Base-by-base conservation (phyloP, 352 stramenopile genomes). In the Pythium rishiriense region DNA sequence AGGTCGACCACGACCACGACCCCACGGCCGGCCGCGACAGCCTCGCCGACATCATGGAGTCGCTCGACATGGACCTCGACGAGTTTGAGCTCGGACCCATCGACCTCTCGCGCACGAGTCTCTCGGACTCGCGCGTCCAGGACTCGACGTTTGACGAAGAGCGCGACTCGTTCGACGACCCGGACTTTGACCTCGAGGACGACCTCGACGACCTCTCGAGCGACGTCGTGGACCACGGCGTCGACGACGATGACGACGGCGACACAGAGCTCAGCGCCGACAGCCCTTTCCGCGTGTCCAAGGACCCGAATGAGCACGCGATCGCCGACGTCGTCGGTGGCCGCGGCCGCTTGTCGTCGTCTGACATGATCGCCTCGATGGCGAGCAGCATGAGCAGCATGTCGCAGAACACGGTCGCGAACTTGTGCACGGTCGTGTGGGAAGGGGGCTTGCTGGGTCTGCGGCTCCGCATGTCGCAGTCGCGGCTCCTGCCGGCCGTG, bases 31-130 rank as follows among this genome's bases (percentile, higher is more conserved):
- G 69, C 10, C 78, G 85, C 37, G 85, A 94, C 73, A 88, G 76
- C 55, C 70, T 94, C 31, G 85, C 85, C 9, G 85, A 94, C 69
- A 92, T 94, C 33, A 79, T 94, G 50, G 85, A 94, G 73, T 89
- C 78, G 55, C 74, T 94, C 6, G 85, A 94, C 58, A 89, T 93
- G 83, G 87, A 95, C 56, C 69, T 93, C 33, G 85, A 93, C 47
- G 86, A 91, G 57, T 88, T 90, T 45, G 58, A 87, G 56, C 45
- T 74, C 7, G 62, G 50, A 0, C 58, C 62, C 6, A 63, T 71
- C 10, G 76, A 90, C 45, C 72, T 67, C 4, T 79, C 71, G 10
- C 65, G 72, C 57, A 57, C 42, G 22, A 58, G 58, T 25, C 15
- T 62, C 29, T 66, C 61, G 3, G 67, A 63, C 55, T 50, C 37